Percentiles rank a stretch among this genome's conserved stretches.
Evolutionary conservation across 2,329 filamentous ascomycete species (phyloP).

Genomic region (Sporothrix luriei): DNA sequence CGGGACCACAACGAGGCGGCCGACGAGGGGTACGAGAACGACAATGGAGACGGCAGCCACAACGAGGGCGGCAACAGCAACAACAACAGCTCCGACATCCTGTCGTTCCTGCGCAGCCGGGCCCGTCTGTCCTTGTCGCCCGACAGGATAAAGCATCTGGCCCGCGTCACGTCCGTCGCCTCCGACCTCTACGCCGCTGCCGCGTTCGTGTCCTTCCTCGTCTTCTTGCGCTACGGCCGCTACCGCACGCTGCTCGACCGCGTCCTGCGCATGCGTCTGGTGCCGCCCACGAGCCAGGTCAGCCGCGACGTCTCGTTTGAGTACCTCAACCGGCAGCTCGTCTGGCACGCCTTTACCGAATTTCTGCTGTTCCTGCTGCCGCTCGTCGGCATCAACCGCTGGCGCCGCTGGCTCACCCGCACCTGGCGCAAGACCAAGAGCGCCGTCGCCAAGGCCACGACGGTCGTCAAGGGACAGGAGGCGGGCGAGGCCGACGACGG

Average conservation of each 20-base stretch:
- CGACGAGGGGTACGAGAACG: conserved; percentile 22
- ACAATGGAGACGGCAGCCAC: conserved; percentile 1
- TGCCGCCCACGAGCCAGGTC: conserved; percentile 81
- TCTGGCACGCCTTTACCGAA: conserved; percentile 99
- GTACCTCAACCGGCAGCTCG: conserved; percentile 93
- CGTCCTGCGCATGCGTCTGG: conserved; percentile 78
- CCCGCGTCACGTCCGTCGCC: conserved; percentile 66
- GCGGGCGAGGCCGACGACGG: conserved; percentile 35
- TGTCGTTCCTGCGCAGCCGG: background rate
- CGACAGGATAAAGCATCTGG: conserved; percentile 57
- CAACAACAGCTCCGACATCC: background rate
- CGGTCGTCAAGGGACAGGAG: conserved; percentile 35
- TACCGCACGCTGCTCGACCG: conserved; percentile 91
- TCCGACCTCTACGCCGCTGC: conserved; percentile 78
- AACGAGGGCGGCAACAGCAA: background rate
- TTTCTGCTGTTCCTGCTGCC: conserved; percentile 92
- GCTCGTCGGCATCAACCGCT: conserved; percentile 89
- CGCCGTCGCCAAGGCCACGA: conserved; percentile 54
- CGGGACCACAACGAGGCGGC: conserved; percentile 66
- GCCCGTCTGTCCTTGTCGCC: conserved; percentile 1
- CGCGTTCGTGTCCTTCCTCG: conserved; percentile 80
- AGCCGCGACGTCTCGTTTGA: conserved; percentile 94
- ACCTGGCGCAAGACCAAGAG: conserved; percentile 81
- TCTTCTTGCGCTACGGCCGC: conserved; percentile 86
- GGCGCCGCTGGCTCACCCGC: conserved; percentile 84